phyloP scores from a whole-genome alignment of 352 stramenopile genomes.

The Phytophthora uliginosa region DNA sequence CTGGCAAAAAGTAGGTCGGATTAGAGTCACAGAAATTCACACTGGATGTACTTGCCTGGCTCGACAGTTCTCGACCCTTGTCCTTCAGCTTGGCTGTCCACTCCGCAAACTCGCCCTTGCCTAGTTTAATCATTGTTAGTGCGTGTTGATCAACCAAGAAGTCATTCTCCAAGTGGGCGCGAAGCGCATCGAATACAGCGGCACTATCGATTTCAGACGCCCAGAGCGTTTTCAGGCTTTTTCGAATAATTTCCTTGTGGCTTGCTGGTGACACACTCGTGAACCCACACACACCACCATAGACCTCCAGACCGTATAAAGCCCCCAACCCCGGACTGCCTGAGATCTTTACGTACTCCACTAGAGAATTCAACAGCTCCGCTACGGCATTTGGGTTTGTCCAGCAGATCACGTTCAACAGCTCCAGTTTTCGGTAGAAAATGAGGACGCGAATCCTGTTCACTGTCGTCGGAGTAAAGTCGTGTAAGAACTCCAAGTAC shows the following conservation, averaged over 20 bases:
- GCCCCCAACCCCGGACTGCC: conserved; percentile 13
- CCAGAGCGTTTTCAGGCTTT: conserved; percentile 34
- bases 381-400: conserved; percentile 9
- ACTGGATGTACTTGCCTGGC: conserved; percentile 30
- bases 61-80: conserved; percentile 26
- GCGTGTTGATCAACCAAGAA: conserved; percentile 39
- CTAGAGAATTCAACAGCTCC: conserved; percentile 26
- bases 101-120: conserved; percentile 30
- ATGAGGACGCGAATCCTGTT: conserved; percentile 26
- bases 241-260: conserved; percentile 28
- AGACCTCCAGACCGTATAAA: conserved; percentile 10
- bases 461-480: conserved; percentile 32
- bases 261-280: conserved; percentile 15
- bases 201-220: conserved; percentile 22
- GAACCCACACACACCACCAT: conserved; percentile 5
- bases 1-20: conserved; percentile 45
- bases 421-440: conserved; percentile 33
- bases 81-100: conserved; percentile 48
- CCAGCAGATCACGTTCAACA: conserved; percentile 26
- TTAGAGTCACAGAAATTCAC: conserved; percentile 68
- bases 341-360: conserved; percentile 36
- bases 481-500: conserved; percentile 35
- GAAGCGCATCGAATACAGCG: conserved; percentile 26
- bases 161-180: conserved; percentile 15
- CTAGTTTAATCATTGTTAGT: conserved; percentile 39